Conservation (phyloP, 305 asterid genomes). For the Fraxinus xanthoxyloides region DNA sequence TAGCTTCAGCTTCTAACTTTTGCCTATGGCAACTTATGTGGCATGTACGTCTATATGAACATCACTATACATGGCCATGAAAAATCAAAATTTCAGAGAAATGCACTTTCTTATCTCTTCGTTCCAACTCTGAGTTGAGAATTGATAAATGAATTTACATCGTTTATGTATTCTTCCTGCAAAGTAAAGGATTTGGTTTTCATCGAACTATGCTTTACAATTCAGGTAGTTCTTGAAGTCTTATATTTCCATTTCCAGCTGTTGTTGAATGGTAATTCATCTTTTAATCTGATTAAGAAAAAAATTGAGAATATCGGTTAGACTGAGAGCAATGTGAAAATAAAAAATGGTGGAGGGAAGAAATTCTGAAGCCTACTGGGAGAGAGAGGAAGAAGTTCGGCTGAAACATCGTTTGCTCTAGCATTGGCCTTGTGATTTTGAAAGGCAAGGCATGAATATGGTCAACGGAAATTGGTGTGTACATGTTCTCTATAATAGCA, state of each 20-base stretch:
- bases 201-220: background rate
- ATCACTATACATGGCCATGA: background rate
- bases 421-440: background rate
- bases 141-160: background rate
- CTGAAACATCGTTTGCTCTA: background rate
- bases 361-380: background rate
- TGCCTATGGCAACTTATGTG: background rate
- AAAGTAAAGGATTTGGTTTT: background rate
- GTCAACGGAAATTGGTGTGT: background rate
- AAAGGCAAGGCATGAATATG: background rate
- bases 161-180: background rate
- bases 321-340: background rate
- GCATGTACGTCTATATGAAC: background rate
- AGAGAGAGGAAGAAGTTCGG: background rate
- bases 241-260: background rate
- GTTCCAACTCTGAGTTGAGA: background rate
- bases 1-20: conserved; percentile 18
- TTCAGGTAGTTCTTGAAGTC: background rate
- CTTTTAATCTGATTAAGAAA: background rate
- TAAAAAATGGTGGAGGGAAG: background rate
- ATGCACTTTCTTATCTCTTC: background rate
- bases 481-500: background rate
- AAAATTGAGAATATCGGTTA: background rate
- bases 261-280: background rate
- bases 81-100: background rate